Evolutionary conservation across 1,284 basidiomycete genomes (phyloP), one percentile per base, ranked within the genome.

Genomic region (Mrakiaceae sp.): DNA sequence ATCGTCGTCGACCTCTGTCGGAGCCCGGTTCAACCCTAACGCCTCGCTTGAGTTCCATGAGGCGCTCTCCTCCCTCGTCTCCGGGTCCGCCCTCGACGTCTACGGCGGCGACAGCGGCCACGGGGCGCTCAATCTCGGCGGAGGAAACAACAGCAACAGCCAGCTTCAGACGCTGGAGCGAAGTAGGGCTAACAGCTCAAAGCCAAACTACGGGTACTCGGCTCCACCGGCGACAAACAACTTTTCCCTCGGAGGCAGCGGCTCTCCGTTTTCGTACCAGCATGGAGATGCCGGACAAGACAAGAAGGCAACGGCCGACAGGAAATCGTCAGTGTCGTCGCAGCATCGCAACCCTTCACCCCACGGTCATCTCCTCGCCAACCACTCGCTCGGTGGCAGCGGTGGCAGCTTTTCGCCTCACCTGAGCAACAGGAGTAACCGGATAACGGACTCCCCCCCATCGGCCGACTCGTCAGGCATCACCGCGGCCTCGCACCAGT

Each of bases 51-150:
- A 66, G 40, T 47, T 66, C 44, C 55, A 64, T 47, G 64, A 66
- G 6, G 55, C 64, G 14, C 60, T 66, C 11, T 60, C 64, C 2
- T 66, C 64, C 46, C 60, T 66, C 46, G 64, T 66, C 58, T 44
- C n/a, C 27, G 47, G 43, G 43, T n/a, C 27, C 63, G 44, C 14
- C 53, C 43, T n/a, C 43, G 40, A 49, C 11, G 47, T 10, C 47
- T 9, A 11, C 47, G 44, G 8, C 9, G 53, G 53, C 9, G 40
- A 12, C 27, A 52, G 47, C 8, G 5, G 16, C 27, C 43, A 53
- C n/a, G 53, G 60, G 14, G 1, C 52, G 27, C 27, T 27, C 27
- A 27, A 27, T 27, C 27, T 27, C 27, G 27, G 27, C 27, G 27
- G 27, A 27, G 27, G 27, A 27, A 27, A 27, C 27, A 27, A 27